Evolutionary conservation across 1,284 basidiomycete species (phyloP), one percentile per base, ranked within the genome.

Genomic region (Ustilago lituana): DNA sequence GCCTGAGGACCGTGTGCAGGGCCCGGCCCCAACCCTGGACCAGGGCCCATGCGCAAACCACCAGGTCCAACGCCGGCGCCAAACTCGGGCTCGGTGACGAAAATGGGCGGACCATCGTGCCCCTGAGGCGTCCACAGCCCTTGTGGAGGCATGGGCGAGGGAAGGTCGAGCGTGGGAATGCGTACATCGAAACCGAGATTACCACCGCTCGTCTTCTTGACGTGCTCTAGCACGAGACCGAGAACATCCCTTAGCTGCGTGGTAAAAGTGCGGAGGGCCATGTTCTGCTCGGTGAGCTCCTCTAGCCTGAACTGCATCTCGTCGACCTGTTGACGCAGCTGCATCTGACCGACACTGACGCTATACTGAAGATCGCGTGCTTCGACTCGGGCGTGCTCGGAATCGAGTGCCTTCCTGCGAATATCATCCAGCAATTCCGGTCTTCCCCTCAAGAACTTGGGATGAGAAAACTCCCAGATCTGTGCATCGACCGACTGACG

Each of bases 381-480:
- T 33, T 76, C 74, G 17, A 74, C 72, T 4, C 74, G 60, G 2
- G 72, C 74, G 37, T 76, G 74, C 33, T 76, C 74, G 24, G 73
- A 74, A 29, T 78, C 76, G 17, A 78, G 84, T 1, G 90, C 89
- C 82, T 92, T 92, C 59, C 91, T 87, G 81, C 91, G 91, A 81
- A 93, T 93, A 77, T 90, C 89, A 72, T 93, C 90, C 9, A 93
- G 85, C 47, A 93, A 84, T 79, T 93, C 91, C 17, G 89, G 88
- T n/a, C 90, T 86, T 1, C 87, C 90, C 31, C 89, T 88, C 29
- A 91, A 84, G 83, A 93, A 93, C 79, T 92, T 92, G 83, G 89
- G 89, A 82, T 93, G 92, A 4, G 89, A 90, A 81, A 93, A 93
- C 81, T 93, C 91, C 91, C 91, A 93, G 12, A 89, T 89, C 83